Evolutionary conservation across 2,329 filamentous ascomycete genomes (phyloP), one percentile per base, ranked within the genome.

Genomic region (Trichocomaceae sp.): DNA sequence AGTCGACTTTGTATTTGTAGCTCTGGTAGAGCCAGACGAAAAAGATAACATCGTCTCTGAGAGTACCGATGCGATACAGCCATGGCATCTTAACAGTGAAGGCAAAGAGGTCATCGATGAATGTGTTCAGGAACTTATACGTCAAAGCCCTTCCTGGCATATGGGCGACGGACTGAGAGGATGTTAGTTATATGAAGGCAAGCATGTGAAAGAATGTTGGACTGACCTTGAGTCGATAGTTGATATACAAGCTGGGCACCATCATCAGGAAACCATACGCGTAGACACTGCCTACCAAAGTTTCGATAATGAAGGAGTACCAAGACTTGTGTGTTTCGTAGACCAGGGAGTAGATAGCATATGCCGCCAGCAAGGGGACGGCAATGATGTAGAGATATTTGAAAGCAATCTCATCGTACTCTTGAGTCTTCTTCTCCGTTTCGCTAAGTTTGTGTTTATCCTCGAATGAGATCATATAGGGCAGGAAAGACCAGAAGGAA

Each of bases 21-120:
- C 86, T 83, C 76, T 99, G 93, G 74, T 99, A 99, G 3, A 99
- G 64, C 75, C 96, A 99, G 57, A 99, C 80, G 69, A 99, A 99
- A 80, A 99, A 99, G 68, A 99, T 97, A 61, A 99, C 80, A 67
- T 99, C 93, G 69, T 99, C 93, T 58, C 93, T 82, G 60, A 99
- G 81, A 0, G 93, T 97, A 0, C 93, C 90, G 50, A 99, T 78
- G 15, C 93, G 84, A 72, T 99, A 93, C 50, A 99, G 79, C 59
- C 91, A 83, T 0, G 93, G 93, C 93, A 99, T 99, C 77, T 97
- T 97, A 77, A 99, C 96, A 39, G 93, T 99, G 67, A 97, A 99
- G 2, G 93, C 93, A 68, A 99, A 99, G 31, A 99, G 79, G 68
- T 99, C 93, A 72, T 99, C 93, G 70, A 99, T 97, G 71, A 99